Conservation (phyloP, 495 filamentous ascomycete species). For the Aeminium ludgeri region DNA sequence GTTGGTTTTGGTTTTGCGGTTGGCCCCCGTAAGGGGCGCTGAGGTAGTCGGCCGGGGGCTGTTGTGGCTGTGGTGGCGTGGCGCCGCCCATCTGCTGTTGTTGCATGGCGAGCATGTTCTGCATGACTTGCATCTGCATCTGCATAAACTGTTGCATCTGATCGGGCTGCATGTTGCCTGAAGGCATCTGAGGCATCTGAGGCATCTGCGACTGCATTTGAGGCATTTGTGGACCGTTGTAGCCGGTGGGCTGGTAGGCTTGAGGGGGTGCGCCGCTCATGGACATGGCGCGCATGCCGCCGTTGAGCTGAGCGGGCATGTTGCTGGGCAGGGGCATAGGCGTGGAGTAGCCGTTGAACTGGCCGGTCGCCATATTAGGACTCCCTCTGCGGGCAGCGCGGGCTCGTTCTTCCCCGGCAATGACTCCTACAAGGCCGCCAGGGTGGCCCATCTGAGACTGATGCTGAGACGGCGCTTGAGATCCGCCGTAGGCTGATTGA, state of each 20-base stretch:
- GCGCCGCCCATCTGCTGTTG: constrained; percentile 20
- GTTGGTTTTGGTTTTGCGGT: constrained; percentile 3
- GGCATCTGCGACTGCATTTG: constrained; percentile 6
- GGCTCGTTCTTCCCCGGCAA: constrained; percentile 66
- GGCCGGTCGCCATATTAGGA: constrained; percentile 36
- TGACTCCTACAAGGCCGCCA: constrained; percentile 79
- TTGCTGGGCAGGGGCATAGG: constrained; percentile 22
- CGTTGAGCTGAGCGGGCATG: constrained; percentile 18
- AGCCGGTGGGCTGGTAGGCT: constrained; percentile 15
- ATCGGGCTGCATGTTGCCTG: constrained; percentile 41
- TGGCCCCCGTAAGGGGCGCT: constrained; percentile 3
- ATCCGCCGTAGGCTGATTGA: constrained; percentile 37
- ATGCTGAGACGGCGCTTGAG: constrained; percentile 19
- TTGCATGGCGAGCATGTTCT: constrained; percentile 49
- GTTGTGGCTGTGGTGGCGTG: constrained; percentile 2
- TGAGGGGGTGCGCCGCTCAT: constrained; percentile 24
- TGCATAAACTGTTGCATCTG: constrained; percentile 84
- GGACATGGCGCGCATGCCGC: constrained; percentile 17
- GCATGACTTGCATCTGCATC: constrained; percentile 80
- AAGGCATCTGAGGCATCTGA: constrained; percentile 1
- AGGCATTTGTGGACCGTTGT: constrained; percentile 28
- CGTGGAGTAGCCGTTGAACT: no score
- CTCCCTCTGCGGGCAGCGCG: constrained; percentile 64
- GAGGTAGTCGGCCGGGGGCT: constrained; percentile 3
- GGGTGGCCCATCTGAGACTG: constrained; percentile 21